Conservation (phyloP, 176 grass and related monocot genomes). For the Triticum turgidum region DNA sequence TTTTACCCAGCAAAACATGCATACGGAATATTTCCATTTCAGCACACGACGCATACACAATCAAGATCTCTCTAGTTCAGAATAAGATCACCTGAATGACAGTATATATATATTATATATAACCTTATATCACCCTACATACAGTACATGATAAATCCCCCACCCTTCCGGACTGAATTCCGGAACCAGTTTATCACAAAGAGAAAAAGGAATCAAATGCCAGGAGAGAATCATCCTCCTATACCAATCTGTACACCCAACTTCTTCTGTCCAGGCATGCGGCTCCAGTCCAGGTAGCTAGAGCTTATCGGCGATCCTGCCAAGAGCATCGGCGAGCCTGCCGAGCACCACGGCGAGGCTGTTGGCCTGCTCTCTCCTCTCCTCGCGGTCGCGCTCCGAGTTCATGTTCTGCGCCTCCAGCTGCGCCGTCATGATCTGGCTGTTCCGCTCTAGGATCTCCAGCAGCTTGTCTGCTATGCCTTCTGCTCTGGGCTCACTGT, state of each 20-base stretch:
- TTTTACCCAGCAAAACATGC: too few relatives aligned
- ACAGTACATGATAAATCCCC: slow-evolving; percentile 3
- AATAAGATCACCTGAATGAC: slow-evolving; percentile 31
- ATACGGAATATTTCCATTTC: too few relatives aligned
- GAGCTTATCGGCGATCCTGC: slow-evolving; percentile 92
- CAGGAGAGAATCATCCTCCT: slow-evolving; percentile 34
- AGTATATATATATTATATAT: slow-evolving; percentile 1
- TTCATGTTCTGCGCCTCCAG: slow-evolving; percentile 77
- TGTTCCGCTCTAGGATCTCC: slow-evolving; percentile 71
- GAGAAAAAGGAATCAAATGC: slow-evolving; percentile 57
- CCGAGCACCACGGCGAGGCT: slow-evolving; percentile 73
- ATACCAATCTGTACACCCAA: slow-evolving; percentile 58
- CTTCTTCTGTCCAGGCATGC: neutral
- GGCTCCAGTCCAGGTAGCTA: slow-evolving; percentile 40
- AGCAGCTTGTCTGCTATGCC: slow-evolving; percentile 47
- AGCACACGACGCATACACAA: slow-evolving; percentile 8
- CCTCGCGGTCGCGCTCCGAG: slow-evolving; percentile 76
- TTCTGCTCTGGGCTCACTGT: slow-evolving; percentile 21
- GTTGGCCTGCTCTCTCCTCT: slow-evolving; percentile 68
- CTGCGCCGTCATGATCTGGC: slow-evolving; percentile 11
- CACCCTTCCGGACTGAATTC: slow-evolving; percentile 18
- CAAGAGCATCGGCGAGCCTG: slow-evolving; percentile 79
- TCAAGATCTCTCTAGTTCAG: neutral
- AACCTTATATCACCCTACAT: slow-evolving; percentile 19
- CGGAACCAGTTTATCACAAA: slow-evolving; percentile 12